Conservation (phyloP, 2,329 filamentous ascomycete species). For the Trichoderma polysporum region DNA sequence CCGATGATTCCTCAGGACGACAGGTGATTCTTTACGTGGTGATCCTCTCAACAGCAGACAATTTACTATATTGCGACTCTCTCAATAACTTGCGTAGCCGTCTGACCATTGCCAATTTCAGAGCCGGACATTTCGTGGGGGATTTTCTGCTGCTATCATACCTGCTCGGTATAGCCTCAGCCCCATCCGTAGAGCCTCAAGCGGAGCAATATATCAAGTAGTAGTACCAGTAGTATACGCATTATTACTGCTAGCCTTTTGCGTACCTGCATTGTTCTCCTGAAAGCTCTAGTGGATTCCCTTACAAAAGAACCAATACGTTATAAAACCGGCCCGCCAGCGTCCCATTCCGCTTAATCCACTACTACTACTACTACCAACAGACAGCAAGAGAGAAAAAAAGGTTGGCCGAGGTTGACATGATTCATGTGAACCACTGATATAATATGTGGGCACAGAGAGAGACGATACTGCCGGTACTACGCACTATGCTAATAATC, state of each 20-base stretch:
- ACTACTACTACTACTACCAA: neutral
- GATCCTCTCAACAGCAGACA: neutral
- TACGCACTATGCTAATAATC: neutral
- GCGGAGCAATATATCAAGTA: neutral
- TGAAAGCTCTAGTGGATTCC: neutral
- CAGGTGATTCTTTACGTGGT: neutral
- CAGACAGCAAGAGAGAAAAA: neutral
- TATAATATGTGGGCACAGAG: neutral
- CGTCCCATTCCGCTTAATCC: neutral
- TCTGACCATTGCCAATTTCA: neutral
- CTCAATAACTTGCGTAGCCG: neutral
- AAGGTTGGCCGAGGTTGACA: neutral
- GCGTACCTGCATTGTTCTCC: neutral
- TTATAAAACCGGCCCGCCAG: neutral
- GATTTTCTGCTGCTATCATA: neutral
- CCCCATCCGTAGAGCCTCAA: neutral
- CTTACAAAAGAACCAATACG: neutral
- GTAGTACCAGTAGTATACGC: neutral
- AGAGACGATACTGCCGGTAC: too few species aligned
- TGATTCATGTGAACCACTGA: slow-evolving; percentile 4
- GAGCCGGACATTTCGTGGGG: neutral
- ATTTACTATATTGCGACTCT: neutral
- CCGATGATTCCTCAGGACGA: neutral
- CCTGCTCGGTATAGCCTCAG: neutral
- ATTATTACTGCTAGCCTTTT: neutral